Percentiles rank a stretch among this genome's conserved stretches.
These are phyloP conservation scores for Lactarius evosmus DNA, from an alignment of 768 basidiomycete genomes.

Conservation along the genomic window DNA sequence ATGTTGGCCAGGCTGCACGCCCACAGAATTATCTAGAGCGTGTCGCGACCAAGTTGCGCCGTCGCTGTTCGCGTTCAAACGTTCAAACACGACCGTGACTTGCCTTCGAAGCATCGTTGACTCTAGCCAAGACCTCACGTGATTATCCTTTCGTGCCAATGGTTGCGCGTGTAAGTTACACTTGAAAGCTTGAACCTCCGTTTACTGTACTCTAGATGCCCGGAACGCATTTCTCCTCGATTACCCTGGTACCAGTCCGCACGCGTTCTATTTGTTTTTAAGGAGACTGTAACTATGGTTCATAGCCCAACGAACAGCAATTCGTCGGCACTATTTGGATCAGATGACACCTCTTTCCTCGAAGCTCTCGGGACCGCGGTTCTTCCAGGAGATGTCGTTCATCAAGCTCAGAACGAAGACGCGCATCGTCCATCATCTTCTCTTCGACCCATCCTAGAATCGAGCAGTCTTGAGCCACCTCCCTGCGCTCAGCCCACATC, in stretches of 20 bases:
- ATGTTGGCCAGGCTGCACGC: not conserved
- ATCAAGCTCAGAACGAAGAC: constrained; percentile 7
- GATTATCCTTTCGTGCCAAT: not conserved
- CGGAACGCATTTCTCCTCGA: not conserved
- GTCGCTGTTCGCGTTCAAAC: too few species aligned
- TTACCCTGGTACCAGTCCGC: not conserved
- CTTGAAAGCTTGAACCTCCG: not conserved
- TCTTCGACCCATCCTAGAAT: constrained; percentile 10
- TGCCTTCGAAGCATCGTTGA: too few species aligned
- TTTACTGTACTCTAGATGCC: not conserved
- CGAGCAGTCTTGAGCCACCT: constrained; percentile 35
- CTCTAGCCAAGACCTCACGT: too few species aligned
- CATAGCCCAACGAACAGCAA: constrained; percentile 25
- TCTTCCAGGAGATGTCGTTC: constrained; percentile 47
- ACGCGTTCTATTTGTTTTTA: not conserved
- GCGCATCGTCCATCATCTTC: constrained; percentile 12
- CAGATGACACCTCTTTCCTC: constrained; percentile 53
- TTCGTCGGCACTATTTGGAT: constrained; percentile 55
- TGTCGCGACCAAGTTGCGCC: constrained; percentile 1
- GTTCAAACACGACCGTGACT: too few species aligned
- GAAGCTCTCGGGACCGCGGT: constrained; percentile 44
- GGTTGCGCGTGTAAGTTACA: not conserved
- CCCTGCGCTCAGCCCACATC: constrained; percentile 41
- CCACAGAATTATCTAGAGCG: not conserved
- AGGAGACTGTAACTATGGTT: constrained; percentile 17